Percentiles rank a stretch among this genome's conserved stretches.
These are phyloP conservation scores for Zygosaccharomyces gambellarensis DNA, from an alignment of 805 yeast species.

Conservation along the genomic window DNA sequence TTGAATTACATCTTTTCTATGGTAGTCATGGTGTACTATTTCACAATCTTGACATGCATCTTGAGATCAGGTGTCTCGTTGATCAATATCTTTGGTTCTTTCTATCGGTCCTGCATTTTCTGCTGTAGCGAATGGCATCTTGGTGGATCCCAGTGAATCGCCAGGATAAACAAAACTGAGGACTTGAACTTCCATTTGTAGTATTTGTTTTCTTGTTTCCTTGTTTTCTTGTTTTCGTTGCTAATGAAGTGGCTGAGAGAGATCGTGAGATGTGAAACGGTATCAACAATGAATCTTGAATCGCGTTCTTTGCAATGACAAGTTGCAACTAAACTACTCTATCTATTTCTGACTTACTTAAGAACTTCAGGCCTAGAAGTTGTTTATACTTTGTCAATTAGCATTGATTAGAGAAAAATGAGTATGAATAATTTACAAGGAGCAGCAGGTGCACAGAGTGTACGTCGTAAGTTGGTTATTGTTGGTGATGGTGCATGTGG, in stretches of 20 bases:
- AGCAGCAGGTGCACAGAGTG: constrained; percentile 10
- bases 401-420: constrained; percentile 1
- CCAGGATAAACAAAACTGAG: too few relatives aligned
- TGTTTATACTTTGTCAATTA: too few relatives aligned
- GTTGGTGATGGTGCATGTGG: constrained; percentile 98
- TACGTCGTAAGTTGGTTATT: constrained; percentile 76
- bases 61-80: too few relatives aligned
- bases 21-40: too few relatives aligned
- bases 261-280: neutral
- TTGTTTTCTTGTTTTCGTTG: neutral
- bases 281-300: neutral
- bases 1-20: too few relatives aligned
- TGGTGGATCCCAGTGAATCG: too few relatives aligned
- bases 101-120: too few relatives aligned
- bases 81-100: too few relatives aligned
- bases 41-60: too few relatives aligned
- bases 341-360: too few relatives aligned
- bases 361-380: too few relatives aligned
- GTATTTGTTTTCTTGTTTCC: neutral
- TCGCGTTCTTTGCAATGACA: neutral
- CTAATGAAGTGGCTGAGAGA: neutral
- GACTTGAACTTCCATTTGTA: neutral
- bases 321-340: neutral
- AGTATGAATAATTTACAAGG: constrained; percentile 15
- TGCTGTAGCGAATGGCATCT: too few relatives aligned